These are phyloP conservation scores for Eimeria tenella DNA, from an alignment of 169 alveolate species.

Conservation along the genomic window DNA sequence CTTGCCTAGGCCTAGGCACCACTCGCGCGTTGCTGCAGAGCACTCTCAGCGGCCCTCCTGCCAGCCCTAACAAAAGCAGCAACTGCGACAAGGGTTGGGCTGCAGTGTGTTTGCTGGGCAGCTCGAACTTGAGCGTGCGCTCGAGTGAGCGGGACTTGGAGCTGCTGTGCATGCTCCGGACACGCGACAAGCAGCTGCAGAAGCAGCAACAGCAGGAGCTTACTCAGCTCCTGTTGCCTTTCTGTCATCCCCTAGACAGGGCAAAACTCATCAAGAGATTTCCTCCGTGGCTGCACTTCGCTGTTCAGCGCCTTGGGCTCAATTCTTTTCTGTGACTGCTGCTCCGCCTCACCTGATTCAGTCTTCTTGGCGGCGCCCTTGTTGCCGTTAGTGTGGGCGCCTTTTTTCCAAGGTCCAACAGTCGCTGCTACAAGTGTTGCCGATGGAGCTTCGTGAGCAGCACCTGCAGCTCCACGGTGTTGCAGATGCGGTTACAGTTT, in stretches of 20 bases:
- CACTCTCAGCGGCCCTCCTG: not conserved
- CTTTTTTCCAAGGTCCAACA: not conserved
- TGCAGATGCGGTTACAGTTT: not conserved
- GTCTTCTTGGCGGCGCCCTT: not conserved
- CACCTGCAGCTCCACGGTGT: not conserved
- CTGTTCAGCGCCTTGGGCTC: not conserved
- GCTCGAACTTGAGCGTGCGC: slow-evolving; percentile 62
- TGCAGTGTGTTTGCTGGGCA: slow-evolving; percentile 49
- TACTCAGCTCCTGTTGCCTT: not conserved
- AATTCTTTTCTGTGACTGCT: not conserved
- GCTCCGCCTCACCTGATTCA: not conserved
- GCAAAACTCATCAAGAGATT: not conserved
- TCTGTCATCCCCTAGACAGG: not conserved
- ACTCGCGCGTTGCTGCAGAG: not conserved
- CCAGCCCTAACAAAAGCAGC: not conserved
- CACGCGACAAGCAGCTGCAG: slow-evolving; percentile 49
- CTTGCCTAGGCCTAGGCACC: not conserved
- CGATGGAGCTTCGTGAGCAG: slow-evolving; percentile 9
- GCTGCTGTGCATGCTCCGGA: slow-evolving; percentile 21
- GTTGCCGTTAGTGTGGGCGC: not conserved
- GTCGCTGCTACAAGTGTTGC: not conserved
- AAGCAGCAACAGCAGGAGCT: slow-evolving; percentile 28
- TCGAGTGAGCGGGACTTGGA: slow-evolving; percentile 34
- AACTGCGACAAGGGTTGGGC: slow-evolving; percentile 5
- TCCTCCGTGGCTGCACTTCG: slow-evolving; percentile 29